Evolutionary conservation across 805 yeast genomes (phyloP), one percentile per base, ranked within the genome.

Genomic region (Millerozyma miso): DNA sequence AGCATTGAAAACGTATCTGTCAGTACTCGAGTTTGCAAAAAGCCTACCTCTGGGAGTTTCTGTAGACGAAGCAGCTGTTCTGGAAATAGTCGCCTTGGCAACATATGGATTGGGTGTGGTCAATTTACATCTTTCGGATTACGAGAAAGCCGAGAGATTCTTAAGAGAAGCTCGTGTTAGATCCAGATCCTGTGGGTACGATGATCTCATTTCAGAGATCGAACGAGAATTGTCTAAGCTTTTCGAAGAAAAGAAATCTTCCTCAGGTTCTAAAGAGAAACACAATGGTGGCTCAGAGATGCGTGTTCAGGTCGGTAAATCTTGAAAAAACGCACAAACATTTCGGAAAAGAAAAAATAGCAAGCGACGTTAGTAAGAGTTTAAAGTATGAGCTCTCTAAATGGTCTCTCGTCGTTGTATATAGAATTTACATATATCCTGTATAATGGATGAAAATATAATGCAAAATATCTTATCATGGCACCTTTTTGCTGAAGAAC

Each of bases 51-150:
- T 48, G 39, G 60, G 62, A 14, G 44, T 53, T 14, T 48, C 52
- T 20, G 41, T 44, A n/a, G 42, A 46, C 19, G 54, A 58, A 36
- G 44, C 39, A 17, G 43, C 49, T 19, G 63, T 84, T 10, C 74
- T 77, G 26, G 88, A 85, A 48, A 79, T 85, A 1, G 80, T 85
- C 34, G 93, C 95, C 0, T 69, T 90, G 58, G 80, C 96, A 0
- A 80, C 88, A 0, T 90, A 85, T 56, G 95, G 96, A 0, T 69
- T 87, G 33, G 98, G 97, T 1, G 95, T 89, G 4, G 73, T 88
- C 8, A 73, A 77, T 35, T 62, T 83, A n/a, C 87, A 86, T 52
- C 56, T 69, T 37, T 77, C 82, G 0, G 65, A 81, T 8, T 69
- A 76, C 43, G 73, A 69, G 2, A 63, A 72, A 42, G 89, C 96